These are phyloP conservation scores for Coniochaeta sp. DNA, from an alignment of 2,329 filamentous ascomycete genomes.

Conservation along the genomic window DNA sequence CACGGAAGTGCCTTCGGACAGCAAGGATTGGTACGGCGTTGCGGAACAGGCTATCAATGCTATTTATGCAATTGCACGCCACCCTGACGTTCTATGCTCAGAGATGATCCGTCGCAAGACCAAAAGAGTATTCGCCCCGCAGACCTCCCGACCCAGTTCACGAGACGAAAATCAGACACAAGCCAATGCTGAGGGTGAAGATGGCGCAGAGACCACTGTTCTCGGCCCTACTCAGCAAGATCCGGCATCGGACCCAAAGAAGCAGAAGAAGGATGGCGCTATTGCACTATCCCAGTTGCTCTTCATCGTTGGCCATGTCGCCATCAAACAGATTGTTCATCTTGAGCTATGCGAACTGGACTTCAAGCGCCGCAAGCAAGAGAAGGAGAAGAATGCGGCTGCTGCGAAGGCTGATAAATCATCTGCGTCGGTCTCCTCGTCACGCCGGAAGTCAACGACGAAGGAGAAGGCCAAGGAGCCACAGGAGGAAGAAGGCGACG, in stretches of 20 bases:
- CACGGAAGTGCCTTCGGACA: conserved; percentile 77
- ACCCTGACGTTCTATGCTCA: conserved; percentile 88
- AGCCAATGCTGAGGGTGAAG: conserved; percentile 9
- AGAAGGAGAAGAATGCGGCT: conserved; percentile 65
- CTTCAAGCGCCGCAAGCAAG: conserved; percentile 92
- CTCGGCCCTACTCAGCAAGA: conserved; percentile 12
- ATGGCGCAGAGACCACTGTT: conserved; percentile 15
- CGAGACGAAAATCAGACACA: conserved; percentile 30
- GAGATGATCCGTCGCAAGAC: conserved; percentile 86
- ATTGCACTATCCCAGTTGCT: conserved; percentile 81
- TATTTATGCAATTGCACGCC: conserved; percentile 89
- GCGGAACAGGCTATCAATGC: conserved; percentile 94
- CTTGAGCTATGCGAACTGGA: conserved; percentile 95
- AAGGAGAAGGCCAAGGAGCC: conserved; percentile 28
- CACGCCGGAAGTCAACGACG: conserved; percentile 21
- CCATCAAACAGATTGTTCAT: conserved; percentile 98
- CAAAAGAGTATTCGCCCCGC: conserved; percentile 59
- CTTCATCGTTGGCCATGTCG: conserved; percentile 92
- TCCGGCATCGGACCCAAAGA: conserved; percentile 22
- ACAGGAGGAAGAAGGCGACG: conserved; percentile 56
- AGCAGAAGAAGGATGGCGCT: conserved; percentile 58
- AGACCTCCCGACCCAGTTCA: conserved; percentile 37
- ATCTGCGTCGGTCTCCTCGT: conserved; percentile 22
- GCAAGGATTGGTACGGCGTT: conserved; percentile 92
- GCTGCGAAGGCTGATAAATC: conserved; percentile 27